Base-by-base conservation (phyloP, 805 yeast genomes). In the Pichia nakasei region DNA sequence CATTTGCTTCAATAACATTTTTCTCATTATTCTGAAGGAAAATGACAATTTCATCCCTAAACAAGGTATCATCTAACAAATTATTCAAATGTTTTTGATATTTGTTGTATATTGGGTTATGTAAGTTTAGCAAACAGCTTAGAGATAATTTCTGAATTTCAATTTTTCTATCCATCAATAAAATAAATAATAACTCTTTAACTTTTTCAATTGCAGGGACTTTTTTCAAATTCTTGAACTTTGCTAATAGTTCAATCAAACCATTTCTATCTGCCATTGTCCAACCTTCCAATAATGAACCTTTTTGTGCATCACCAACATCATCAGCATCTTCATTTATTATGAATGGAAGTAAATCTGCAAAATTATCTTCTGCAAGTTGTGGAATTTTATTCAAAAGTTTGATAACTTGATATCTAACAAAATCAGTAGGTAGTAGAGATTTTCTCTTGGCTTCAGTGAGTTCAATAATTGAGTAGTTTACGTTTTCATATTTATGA, bases 31-130 rank as follows among this genome's bases (percentile, higher is more conserved):
- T 69, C 18, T 73, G 70, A 18, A 85, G 64, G 34, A 93, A 72
- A 17, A 72, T 74, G 19, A 84, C 68, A 26, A 89, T 66, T 61
- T 89, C 97, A 62, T 93, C 98, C 46, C 87, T 76, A 66, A 87
- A 89, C 17, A 82, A 66, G 2, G 85, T 75, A 48, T 87, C 95
- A 59, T 91, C 96, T 17, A 91, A 66, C 46, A 93, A 62, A 49
- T 82, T 88, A 38, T 65, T 72, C 53, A 93, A 65, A 52, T 82
- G 81, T 48, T 83, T 95, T 45, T 72, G 69, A 57, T 87, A 91
- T 57, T 81, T 83, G 42, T 71, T 72, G 29, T 86, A 63, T 3
- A 67, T 68, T 2, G 74, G 70, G 39, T 73, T 68, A 50, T 80
- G 78, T 69, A 75, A 83, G 34, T 83, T 77, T 32, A 87, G 61